phyloP scores from a whole-genome alignment of 768 basidiomycete genomes.

The Tremella yokohamensis region DNA sequence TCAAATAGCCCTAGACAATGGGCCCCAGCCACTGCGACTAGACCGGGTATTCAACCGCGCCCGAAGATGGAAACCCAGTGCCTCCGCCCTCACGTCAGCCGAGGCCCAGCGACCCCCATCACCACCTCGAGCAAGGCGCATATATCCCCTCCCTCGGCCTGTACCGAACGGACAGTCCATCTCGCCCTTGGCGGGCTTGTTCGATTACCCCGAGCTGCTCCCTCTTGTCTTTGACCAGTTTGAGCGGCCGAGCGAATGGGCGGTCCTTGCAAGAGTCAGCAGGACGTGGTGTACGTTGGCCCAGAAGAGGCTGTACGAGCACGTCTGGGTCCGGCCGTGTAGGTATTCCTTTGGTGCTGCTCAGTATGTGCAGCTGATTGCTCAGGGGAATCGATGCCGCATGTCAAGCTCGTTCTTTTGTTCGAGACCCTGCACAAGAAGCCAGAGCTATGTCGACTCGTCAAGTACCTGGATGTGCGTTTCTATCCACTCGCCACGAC shows the following conservation, averaged over 20 bases:
- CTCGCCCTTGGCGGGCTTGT: slow-evolving; percentile 30
- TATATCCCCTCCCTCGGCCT: slow-evolving; percentile 33
- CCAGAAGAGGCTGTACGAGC: slow-evolving; percentile 30
- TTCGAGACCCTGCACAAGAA: slow-evolving; percentile 28
- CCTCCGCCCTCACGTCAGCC: slow-evolving; percentile 9
- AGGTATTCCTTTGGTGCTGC: slow-evolving; percentile 2
- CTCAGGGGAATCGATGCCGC: not conserved
- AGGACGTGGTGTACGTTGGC: slow-evolving; percentile 26
- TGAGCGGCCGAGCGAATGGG: slow-evolving; percentile 37
- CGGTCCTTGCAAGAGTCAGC: slow-evolving; percentile 27
- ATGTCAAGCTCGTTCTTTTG: slow-evolving; percentile 26
- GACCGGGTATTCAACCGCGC: slow-evolving; percentile 40
- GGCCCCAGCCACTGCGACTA: slow-evolving; percentile 28
- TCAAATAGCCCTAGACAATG: slow-evolving; percentile 27
- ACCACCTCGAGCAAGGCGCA: slow-evolving; percentile 18
- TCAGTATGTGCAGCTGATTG: slow-evolving; percentile 15
- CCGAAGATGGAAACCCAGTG: slow-evolving; percentile 20
- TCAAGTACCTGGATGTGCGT: slow-evolving; percentile 36
- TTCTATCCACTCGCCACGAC: slow-evolving; percentile 34
- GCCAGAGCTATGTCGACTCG: slow-evolving; percentile 31
- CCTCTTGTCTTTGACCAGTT: slow-evolving; percentile 32
- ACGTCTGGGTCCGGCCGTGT: slow-evolving; percentile 44
- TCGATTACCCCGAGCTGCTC: slow-evolving; percentile 36
- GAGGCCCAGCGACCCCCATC: slow-evolving; percentile 19
- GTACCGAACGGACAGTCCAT: slow-evolving; percentile 2